Percentiles rank a stretch among this genome's conserved stretches.
phyloP scores from a whole-genome alignment of 176 grass and related monocot genomes.

The Aegilops bicornis region DNA sequence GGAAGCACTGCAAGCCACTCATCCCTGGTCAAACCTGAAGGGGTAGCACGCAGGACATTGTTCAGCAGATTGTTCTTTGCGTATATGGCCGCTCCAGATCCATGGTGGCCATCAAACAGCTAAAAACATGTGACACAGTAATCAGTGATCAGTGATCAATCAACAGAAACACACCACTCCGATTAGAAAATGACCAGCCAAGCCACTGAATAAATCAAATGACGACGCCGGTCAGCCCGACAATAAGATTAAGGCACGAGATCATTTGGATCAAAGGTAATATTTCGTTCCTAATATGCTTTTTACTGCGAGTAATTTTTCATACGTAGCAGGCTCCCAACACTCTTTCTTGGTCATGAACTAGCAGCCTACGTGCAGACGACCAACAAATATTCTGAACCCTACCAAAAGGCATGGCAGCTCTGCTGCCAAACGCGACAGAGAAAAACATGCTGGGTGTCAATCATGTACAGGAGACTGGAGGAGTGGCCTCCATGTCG shows the following conservation, averaged over 20 bases:
- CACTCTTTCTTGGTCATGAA: neutral
- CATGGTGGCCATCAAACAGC: slow-evolving; percentile 97
- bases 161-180: neutral
- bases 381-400: neutral
- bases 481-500: slow-evolving; percentile 20
- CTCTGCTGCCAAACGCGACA: neutral
- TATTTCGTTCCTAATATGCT: too few relatives aligned
- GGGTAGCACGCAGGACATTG: slow-evolving; percentile 80
- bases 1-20: slow-evolving; percentile 95
- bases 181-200: neutral
- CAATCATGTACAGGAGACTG: slow-evolving; percentile 23
- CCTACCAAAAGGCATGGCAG: neutral
- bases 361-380: neutral
- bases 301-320: neutral
- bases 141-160: slow-evolving; percentile 6
- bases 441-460: neutral
- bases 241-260: neutral
- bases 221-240: neutral
- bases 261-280: neutral
- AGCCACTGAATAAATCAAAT: neutral
- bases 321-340: neutral
- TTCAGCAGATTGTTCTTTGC: slow-evolving; percentile 74
- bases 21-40: slow-evolving; percentile 66
- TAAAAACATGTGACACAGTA: slow-evolving; percentile 14
- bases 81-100: slow-evolving; percentile 87